Conservation (phyloP, 2,329 filamentous ascomycete genomes). For the Westerdykella ornata region DNA sequence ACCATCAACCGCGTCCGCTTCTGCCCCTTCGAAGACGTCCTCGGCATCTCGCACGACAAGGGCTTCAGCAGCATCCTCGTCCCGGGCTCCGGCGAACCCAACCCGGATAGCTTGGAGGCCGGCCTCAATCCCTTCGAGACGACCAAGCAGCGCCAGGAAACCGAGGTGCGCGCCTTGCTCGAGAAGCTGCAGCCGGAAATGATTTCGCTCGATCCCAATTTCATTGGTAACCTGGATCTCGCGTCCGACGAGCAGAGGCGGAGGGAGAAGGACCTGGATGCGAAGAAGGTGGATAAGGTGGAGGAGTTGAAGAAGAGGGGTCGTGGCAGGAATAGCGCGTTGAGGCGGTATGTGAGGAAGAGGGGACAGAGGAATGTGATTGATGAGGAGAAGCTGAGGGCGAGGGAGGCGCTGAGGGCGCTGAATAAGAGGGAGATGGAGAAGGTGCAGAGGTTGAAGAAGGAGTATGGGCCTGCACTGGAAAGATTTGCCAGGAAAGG, state of each 20-base stretch:
- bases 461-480: conserved; percentile 77
- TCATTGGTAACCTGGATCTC: conserved; percentile 80
- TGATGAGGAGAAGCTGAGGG: conserved; percentile 84
- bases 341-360: conserved; percentile 86
- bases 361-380: conserved; percentile 89
- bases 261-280: conserved; percentile 73
- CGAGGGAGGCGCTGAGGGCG: conserved; percentile 71
- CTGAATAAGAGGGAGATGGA: conserved; percentile 59
- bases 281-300: conserved; percentile 54
- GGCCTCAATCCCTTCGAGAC: conserved; percentile 83
- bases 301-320: conserved; percentile 66
- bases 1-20: conserved; percentile 74
- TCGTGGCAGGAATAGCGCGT: conserved; percentile 79
- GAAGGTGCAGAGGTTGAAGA: conserved; percentile 48
- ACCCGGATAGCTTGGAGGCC: conserved; percentile 86
- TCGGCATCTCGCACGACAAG: conserved; percentile 75
- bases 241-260: conserved; percentile 69
- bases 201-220: conserved; percentile 90
- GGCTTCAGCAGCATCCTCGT: conserved; percentile 88
- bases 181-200: conserved; percentile 96
- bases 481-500: conserved; percentile 73
- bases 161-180: conserved; percentile 79
- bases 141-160: conserved; percentile 82
- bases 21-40: conserved; percentile 92
- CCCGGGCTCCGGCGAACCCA: conserved; percentile 91